Conservation (phyloP, 768 basidiomycete genomes). For the Clitopilus hobsonii region DNA sequence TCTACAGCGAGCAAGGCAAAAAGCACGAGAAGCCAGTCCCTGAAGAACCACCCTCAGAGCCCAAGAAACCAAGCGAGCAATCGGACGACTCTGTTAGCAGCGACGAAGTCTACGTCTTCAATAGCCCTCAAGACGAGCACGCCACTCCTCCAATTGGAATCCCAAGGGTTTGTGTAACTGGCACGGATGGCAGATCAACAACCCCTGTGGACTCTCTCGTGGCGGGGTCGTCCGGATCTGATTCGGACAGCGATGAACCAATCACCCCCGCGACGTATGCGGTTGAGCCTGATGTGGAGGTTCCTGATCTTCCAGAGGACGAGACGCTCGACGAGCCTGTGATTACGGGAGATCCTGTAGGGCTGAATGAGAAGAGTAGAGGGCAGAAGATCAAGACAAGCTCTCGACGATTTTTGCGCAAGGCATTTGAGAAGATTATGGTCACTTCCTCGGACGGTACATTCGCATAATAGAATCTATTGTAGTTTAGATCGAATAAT, state of each 20-base stretch:
- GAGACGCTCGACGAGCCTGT: conserved; percentile 26
- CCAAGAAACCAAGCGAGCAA: conserved; percentile 4
- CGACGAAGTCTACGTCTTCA: conserved; percentile 34
- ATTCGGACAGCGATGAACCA: conserved; percentile 38
- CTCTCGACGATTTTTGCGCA: not conserved
- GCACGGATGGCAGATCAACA: not conserved
- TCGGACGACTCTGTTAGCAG: conserved; percentile 19
- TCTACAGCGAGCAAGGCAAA: conserved; percentile 6
- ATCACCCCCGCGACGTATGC: conserved; percentile 43
- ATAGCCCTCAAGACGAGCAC: conserved; percentile 26
- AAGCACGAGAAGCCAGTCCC: conserved; percentile 3
- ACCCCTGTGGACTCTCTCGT: not conserved
- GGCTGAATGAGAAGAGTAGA: not conserved
- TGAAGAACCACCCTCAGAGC: not conserved
- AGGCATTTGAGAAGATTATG: not conserved
- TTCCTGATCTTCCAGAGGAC: conserved; percentile 37
- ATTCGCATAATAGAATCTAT: not conserved
- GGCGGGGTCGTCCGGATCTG: conserved; percentile 11
- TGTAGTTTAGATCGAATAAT: not conserved
- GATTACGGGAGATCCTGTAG: not conserved
- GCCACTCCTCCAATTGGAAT: conserved; percentile 5
- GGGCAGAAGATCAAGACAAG: not conserved
- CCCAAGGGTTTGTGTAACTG: conserved; percentile 9
- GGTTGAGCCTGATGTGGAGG: conserved; percentile 33
- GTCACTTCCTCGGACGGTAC: not conserved